Evolutionary conservation across 306 rosid species (phyloP).

Genomic region (Pyrus betulifolia): DNA sequence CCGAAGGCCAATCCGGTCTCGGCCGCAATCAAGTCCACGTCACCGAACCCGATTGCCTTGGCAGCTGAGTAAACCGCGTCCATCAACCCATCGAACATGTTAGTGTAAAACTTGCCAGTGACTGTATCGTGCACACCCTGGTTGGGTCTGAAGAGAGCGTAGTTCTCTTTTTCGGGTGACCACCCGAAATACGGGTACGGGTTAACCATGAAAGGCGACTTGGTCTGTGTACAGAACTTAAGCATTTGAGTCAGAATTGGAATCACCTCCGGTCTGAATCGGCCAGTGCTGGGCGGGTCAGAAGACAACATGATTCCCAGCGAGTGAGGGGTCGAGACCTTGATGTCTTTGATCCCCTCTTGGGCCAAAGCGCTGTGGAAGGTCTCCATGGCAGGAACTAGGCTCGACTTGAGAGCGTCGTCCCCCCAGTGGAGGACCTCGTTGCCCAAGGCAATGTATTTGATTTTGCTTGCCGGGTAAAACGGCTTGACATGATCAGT

Average conservation of each 20-base stretch:
- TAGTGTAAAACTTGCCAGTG: slow-evolving; percentile 52
- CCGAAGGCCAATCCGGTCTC: slow-evolving; percentile 94
- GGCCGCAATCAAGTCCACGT: slow-evolving; percentile 47
- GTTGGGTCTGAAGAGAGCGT: slow-evolving; percentile 54
- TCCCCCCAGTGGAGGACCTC: slow-evolving; percentile 72
- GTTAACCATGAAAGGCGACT: slow-evolving; percentile 72
- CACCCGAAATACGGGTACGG: slow-evolving; percentile 82
- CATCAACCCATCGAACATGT: slow-evolving; percentile 62
- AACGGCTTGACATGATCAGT: slow-evolving; percentile 40
- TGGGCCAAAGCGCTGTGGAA: slow-evolving; percentile 52
- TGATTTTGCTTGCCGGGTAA: slow-evolving; percentile 47
- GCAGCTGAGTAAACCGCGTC: slow-evolving; percentile 67
- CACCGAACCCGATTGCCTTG: slow-evolving; percentile 52
- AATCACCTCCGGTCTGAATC: slow-evolving; percentile 49
- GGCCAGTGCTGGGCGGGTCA: slow-evolving; percentile 58
- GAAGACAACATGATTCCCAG: slow-evolving; percentile 52
- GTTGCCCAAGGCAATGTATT: slow-evolving; percentile 67
- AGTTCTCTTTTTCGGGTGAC: slow-evolving; percentile 47
- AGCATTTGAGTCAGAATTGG: slow-evolving; percentile 53
- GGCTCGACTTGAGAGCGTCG: slow-evolving; percentile 22
- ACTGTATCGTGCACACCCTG: slow-evolving; percentile 39
- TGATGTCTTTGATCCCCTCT: slow-evolving; percentile 57
- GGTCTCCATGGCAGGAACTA: slow-evolving; percentile 71
- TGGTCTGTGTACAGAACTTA: slow-evolving; percentile 42
- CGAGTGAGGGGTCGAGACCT: slow-evolving; percentile 76